Evolutionary conservation across 1,139 yeast species (phyloP).

Genomic region (Lodderomyces parapsilosis): DNA sequence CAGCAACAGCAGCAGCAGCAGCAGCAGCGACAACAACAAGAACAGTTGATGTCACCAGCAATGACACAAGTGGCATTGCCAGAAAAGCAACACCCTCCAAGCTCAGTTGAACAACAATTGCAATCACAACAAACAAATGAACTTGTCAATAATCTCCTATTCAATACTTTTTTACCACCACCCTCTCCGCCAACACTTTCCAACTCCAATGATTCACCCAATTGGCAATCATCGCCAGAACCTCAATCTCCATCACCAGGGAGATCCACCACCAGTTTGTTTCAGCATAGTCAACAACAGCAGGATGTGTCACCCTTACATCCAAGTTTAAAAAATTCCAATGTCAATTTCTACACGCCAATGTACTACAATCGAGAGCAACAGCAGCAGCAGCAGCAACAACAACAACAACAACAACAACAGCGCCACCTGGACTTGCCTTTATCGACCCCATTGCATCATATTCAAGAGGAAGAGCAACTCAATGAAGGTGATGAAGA

Average conservation of each 20-base stretch:
- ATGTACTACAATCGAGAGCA: constrained; percentile 28
- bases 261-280: constrained; percentile 14
- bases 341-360: constrained; percentile 34
- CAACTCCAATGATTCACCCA: constrained; percentile 33
- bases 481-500: not conserved
- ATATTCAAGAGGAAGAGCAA: not conserved
- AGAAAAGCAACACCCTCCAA: not conserved
- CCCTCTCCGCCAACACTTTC: constrained; percentile 44
- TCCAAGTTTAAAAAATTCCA: constrained; percentile 17
- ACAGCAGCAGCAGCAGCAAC: constrained; percentile 1
- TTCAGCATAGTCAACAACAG: constrained; percentile 10
- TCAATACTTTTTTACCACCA: constrained; percentile 37
- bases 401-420: constrained; percentile 3
- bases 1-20: too few species aligned
- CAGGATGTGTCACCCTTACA: constrained; percentile 26
- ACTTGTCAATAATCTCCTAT: constrained; percentile 9
- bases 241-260: constrained; percentile 39
- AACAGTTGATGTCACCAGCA: constrained; percentile 4
- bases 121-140: constrained; percentile 1
- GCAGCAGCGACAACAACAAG: too few species aligned
- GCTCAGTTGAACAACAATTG: not conserved
- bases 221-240: constrained; percentile 42
- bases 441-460: not conserved
- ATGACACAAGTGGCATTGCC: constrained; percentile 4
- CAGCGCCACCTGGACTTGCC: constrained; percentile 1